Evolutionary conservation across 495 filamentous ascomycete genomes (phyloP), one percentile per base, ranked within the genome.

Genomic region (Trichoderma virens): DNA sequence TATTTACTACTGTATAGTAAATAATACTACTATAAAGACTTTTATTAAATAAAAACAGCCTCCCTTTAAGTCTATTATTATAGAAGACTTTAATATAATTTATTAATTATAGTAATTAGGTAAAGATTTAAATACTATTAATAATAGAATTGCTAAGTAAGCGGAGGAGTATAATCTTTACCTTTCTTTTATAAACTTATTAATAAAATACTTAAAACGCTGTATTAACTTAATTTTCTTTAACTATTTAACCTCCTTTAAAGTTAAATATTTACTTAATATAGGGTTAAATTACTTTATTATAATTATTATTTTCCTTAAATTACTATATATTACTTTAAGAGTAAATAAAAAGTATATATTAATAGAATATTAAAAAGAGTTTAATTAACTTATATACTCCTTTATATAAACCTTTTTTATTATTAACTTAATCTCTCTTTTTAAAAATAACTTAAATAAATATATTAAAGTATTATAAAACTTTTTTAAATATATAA

Each of bases 381-480:
- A 8, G 2, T 47, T 47, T 23, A 23, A 23, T 5, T 23, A 64
- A 65, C 5, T 71, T 62, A 64, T 63, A 69, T 61, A 71, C 67
- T 47, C 20, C 5, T 47, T 47, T 47, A 23, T 23, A 23, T 47
- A 23, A 23, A 47, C 43, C 16, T 7, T 47, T 23, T 23, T 8
- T 23, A 47, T 23, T n/a, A 47, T 47, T 23, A 47, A 47, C 16
- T 18, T 47, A 3, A 8, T 43, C 69, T 68, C 62, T n/a, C 16
- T 23, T 18, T 47, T 8, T 18, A 47, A 47, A 47, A 23, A 23
- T 23, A 23, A 47, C 18, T 20, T 47, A 23, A 23, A 47, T n/a
- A 23, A n/a, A 14, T 47, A n/a, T n/a, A 47, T n/a, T 23, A 47
- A 47, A n/a, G 20, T 18, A 2, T 18, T 47, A 11, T 23, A 47